A percentile compares a stretch with the other conserved stretches of the same genome.
These are phyloP conservation scores for Bonnemaisonia californica DNA, from an alignment of 31 red algal species.

Conservation along the genomic window DNA sequence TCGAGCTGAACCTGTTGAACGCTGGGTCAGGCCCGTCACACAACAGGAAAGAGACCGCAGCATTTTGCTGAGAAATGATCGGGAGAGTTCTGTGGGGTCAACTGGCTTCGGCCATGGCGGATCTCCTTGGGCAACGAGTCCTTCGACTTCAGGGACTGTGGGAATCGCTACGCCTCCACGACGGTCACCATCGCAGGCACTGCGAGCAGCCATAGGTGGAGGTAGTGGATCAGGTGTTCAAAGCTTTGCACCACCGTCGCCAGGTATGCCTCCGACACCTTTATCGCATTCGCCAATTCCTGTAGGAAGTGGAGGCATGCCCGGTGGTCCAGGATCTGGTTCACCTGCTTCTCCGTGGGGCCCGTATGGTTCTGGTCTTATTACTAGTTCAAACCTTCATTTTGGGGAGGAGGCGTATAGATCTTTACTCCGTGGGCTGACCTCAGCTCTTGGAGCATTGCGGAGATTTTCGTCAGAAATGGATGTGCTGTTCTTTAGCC, in stretches of 20 bases:
- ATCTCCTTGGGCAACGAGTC: conserved; percentile 35
- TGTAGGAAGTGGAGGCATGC: not conserved
- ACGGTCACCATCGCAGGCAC: conserved; percentile 62
- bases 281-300: conserved; percentile 8
- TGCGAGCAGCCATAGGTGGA: conserved; percentile 63
- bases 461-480: conserved; percentile 44
- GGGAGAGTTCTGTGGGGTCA: conserved; percentile 3
- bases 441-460: conserved; percentile 46
- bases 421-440: conserved; percentile 52
- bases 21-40: conserved; percentile 72
- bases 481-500: conserved; percentile 52
- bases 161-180: conserved; percentile 26
- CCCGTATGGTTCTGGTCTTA: conserved; percentile 47
- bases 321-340: not conserved
- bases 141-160: conserved; percentile 10
- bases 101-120: not conserved
- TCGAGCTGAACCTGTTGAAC: conserved; percentile 70
- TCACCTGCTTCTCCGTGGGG: conserved; percentile 60
- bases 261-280: conserved; percentile 36
- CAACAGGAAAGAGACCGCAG: conserved; percentile 59
- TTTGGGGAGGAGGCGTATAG: conserved; percentile 71
- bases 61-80: conserved; percentile 31
- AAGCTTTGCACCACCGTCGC: conserved; percentile 40
- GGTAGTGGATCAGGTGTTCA: conserved; percentile 9
- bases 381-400: conserved; percentile 39